Evolutionary conservation across 768 basidiomycete genomes (phyloP).

Genomic region (Tulasnella sp.): DNA sequence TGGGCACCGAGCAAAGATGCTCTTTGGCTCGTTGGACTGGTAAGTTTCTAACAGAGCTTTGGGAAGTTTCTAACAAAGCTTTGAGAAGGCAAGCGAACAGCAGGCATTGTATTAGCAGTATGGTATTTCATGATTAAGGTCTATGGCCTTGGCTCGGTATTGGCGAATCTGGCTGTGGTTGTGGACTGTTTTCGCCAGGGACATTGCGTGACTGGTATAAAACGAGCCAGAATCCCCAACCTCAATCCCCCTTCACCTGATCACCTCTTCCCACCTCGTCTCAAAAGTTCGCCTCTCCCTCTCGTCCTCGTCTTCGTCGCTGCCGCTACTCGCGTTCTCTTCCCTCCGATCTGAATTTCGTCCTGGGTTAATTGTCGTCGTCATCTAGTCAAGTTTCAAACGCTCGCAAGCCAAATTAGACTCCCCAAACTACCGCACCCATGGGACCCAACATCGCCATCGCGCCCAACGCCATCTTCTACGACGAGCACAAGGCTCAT

Average conservation of each 20-base stretch:
- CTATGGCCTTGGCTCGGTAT: background rate
- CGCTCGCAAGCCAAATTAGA: background rate
- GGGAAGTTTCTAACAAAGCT: background rate
- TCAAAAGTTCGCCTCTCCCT: background rate
- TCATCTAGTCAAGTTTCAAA: background rate
- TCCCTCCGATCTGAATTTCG: background rate
- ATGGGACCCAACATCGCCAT: conserved; percentile 11
- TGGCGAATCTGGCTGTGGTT: background rate
- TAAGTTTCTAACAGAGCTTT: background rate
- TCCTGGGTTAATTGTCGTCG: background rate
- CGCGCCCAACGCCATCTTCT: conserved; percentile 13
- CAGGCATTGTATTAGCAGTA: background rate
- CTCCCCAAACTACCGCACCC: background rate
- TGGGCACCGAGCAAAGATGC: background rate
- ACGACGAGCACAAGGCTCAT: conserved; percentile 12
- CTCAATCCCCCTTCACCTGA: background rate
- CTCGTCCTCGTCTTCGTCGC: background rate
- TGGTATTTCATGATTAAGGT: background rate
- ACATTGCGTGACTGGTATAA: background rate
- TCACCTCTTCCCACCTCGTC: background rate
- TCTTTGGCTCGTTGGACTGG: background rate
- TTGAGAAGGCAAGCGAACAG: too few relatives aligned
- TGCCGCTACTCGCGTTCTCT: background rate
- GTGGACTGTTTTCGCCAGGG: background rate
- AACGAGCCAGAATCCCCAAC: background rate